Percentiles rank a stretch among this genome's conserved stretches.
Evolutionary conservation across 257 asterid genomes (phyloP).

Genomic region (Solanum pinnatisectum): DNA sequence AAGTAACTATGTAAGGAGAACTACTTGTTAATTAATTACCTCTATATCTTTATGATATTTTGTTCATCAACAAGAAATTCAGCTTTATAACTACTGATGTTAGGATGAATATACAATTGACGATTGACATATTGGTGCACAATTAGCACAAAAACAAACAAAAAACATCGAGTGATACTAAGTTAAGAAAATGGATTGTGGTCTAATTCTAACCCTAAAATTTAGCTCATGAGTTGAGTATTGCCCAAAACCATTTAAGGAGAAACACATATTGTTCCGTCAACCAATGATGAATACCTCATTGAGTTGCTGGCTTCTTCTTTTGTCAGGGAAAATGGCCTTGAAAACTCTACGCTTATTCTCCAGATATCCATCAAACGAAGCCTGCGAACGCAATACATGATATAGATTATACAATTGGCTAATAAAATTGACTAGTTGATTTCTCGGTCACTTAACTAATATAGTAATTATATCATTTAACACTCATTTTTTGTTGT

Average conservation of each 20-base stretch:
- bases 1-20: not conserved
- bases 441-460: too few relatives aligned
- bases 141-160: not conserved
- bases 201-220: not conserved
- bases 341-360: constrained; percentile 73
- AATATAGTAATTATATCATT: too few relatives aligned
- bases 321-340: constrained; percentile 88
- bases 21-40: not conserved
- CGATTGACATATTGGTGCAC: not conserved
- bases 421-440: too few relatives aligned
- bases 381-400: constrained; percentile 38
- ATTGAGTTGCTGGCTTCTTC: constrained; percentile 67
- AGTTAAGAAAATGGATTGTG: not conserved
- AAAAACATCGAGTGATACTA: not conserved
- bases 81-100: not conserved
- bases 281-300: constrained; percentile 37
- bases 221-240: too few relatives aligned
- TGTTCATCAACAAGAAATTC: not conserved
- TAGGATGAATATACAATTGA: not conserved
- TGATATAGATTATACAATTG: too few relatives aligned
- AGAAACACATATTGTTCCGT: not conserved
- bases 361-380: constrained; percentile 81
- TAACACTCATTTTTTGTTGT: too few relatives aligned
- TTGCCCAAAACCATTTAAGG: not conserved
- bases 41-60: not conserved